Conservation (phyloP, 225 moss, liverwort and hornwort species). For the Marchantia polymorpha region DNA sequence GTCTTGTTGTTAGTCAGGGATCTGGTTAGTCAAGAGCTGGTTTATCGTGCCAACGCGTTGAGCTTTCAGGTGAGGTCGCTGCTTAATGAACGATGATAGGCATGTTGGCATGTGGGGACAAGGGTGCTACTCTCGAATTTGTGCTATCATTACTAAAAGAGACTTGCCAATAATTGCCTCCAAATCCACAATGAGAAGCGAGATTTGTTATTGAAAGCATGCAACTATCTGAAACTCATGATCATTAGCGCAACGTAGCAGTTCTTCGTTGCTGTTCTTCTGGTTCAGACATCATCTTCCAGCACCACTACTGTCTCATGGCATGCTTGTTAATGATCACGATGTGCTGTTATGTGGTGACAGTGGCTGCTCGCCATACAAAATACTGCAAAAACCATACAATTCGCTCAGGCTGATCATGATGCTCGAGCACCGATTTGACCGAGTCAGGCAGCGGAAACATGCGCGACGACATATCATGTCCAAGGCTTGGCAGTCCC, state of each 20-base stretch:
- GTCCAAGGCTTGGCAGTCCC: not conserved
- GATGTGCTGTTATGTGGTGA: not conserved
- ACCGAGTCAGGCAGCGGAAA: not conserved
- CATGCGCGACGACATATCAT: not conserved
- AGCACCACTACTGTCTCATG: not conserved
- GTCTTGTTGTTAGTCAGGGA: not conserved
- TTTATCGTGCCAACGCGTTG: not conserved
- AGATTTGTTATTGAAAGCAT: not conserved
- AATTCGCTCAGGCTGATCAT: not conserved
- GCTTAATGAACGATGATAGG: too few relatives aligned
- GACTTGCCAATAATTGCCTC: not conserved
- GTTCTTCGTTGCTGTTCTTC: not conserved
- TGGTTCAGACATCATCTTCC: not conserved
- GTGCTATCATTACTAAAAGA: too few relatives aligned
- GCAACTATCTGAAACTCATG: not conserved
- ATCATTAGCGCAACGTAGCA: too few relatives aligned
- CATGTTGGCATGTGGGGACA: too few relatives aligned
- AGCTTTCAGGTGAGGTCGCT: too few relatives aligned
- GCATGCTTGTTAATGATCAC: not conserved
- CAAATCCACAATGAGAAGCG: not conserved
- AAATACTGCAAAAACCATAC: not conserved
- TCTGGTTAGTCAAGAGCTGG: not conserved
- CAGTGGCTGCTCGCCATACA: not conserved
- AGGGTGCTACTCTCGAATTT: too few relatives aligned
- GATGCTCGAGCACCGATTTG: not conserved